Percentiles rank a stretch among this genome's conserved stretches.
These are phyloP conservation scores for Nemania bipapillata DNA, from an alignment of 2,329 filamentous ascomycete species.

Conservation along the genomic window DNA sequence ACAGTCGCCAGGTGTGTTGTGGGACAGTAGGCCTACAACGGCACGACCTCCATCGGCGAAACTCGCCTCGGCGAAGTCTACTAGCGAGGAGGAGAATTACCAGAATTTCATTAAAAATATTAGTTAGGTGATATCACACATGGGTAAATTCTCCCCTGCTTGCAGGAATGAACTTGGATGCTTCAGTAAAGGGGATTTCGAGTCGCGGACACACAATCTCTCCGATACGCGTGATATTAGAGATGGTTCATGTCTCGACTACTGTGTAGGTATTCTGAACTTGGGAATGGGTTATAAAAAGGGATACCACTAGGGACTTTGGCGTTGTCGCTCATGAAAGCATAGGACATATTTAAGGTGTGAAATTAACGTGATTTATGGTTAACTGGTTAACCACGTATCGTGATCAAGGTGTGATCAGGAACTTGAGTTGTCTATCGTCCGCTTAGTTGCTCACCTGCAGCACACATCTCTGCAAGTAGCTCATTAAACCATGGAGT, in stretches of 20 bases:
- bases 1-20: constrained; percentile 50
- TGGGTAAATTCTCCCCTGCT: background rate
- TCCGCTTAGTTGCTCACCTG: constrained; percentile 61
- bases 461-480: constrained; percentile 66
- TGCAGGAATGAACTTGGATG: background rate
- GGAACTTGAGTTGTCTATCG: constrained; percentile 27
- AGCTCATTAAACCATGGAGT: constrained; percentile 73
- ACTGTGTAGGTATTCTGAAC: background rate
- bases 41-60: constrained; percentile 35
- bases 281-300: constrained; percentile 16
- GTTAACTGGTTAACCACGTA: background rate
- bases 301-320: constrained; percentile 30
- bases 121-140: constrained; percentile 45
- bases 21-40: constrained; percentile 48
- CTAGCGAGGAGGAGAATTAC: constrained; percentile 60
- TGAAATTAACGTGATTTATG: background rate
- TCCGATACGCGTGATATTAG: too few species aligned
- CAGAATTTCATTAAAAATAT: constrained; percentile 58
- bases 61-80: constrained; percentile 46
- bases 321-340: constrained; percentile 32
- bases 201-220: too few species aligned
- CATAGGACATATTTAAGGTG: constrained; percentile 1
- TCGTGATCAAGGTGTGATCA: background rate
- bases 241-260: background rate
- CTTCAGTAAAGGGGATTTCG: background rate